A percentile compares a stretch with the other conserved stretches of the same genome.
phyloP scores from a whole-genome alignment of 768 basidiomycete genomes.

The Sarcodon aspratus region DNA sequence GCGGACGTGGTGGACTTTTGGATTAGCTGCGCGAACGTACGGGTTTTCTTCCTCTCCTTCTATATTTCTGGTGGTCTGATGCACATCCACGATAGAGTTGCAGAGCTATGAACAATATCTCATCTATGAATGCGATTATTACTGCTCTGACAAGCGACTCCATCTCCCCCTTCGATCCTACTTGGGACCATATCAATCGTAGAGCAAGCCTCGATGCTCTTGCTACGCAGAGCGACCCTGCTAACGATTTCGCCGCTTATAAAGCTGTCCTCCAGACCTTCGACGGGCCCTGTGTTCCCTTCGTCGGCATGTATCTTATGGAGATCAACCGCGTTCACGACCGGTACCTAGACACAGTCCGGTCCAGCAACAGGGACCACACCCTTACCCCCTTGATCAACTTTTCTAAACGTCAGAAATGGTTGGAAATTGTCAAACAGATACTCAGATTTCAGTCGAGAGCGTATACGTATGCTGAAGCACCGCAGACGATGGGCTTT shows the following conservation, averaged over 20 bases:
- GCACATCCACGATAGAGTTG: conserved; percentile 39
- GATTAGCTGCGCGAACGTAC: conserved; percentile 71
- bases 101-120: conserved; percentile 48
- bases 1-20: conserved; percentile 57
- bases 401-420: conserved; percentile 44
- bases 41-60: conserved; percentile 9
- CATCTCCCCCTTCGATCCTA: conserved; percentile 44
- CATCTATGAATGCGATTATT: conserved; percentile 57
- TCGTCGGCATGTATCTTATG: conserved; percentile 50
- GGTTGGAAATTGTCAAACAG: conserved; percentile 39
- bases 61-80: neutral
- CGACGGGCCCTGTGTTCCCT: conserved; percentile 53
- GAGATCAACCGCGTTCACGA: conserved; percentile 47
- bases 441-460: conserved; percentile 49
- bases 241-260: conserved; percentile 45
- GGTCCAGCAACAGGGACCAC: conserved; percentile 10
- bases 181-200: conserved; percentile 54
- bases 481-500: conserved; percentile 32
- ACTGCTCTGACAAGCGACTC: conserved; percentile 50
- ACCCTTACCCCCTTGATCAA: conserved; percentile 23
- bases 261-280: conserved; percentile 30
- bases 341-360: conserved; percentile 27
- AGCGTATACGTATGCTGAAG: conserved; percentile 36
- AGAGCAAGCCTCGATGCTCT: conserved; percentile 40
- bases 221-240: conserved; percentile 45